These are phyloP conservation scores for Xenoacremonium recifei DNA, from an alignment of 2,329 filamentous ascomycete genomes.

Conservation along the genomic window DNA sequence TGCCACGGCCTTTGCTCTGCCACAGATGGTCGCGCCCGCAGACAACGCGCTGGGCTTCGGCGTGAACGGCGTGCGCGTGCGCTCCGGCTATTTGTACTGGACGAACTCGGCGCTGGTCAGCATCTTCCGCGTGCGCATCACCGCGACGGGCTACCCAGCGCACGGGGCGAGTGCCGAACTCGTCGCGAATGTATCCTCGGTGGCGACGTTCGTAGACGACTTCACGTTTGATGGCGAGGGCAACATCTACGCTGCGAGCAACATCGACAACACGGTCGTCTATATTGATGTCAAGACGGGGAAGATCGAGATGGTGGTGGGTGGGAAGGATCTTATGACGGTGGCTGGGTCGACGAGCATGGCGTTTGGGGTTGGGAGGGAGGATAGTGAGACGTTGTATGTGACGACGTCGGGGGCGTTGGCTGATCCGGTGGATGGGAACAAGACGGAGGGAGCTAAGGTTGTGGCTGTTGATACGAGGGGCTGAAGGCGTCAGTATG, in stretches of 20 bases:
- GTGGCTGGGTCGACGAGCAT: conserved; percentile 21
- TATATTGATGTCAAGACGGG: conserved; percentile 12
- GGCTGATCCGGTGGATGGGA: conserved; percentile 10
- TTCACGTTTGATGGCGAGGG: conserved; percentile 17
- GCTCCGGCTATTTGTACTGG: conserved; percentile 14
- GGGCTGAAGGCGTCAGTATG: too few species aligned
- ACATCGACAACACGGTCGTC: conserved; percentile 20
- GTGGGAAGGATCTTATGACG: conserved; percentile 9
- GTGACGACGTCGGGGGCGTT: conserved; percentile 15
- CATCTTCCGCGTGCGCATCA: conserved; percentile 17
- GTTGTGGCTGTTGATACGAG: background rate
- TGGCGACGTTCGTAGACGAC: conserved; percentile 18
- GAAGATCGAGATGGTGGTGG: conserved; percentile 13
- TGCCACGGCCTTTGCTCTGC: conserved; percentile 5
- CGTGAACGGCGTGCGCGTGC: conserved; percentile 17
- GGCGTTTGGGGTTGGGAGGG: conserved; percentile 14
- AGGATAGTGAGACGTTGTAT: conserved; percentile 12
- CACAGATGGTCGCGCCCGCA: conserved; percentile 10
- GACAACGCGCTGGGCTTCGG: conserved; percentile 9
- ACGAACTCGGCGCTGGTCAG: conserved; percentile 12
- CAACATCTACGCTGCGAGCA: conserved; percentile 19
- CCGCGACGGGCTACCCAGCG: conserved; percentile 6
- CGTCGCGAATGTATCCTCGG: conserved; percentile 13
- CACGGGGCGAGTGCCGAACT: conserved; percentile 18
- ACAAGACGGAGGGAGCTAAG: background rate